Conservation (phyloP, 495 filamentous ascomycete genomes). For the Aspergillus bertholletiae region DNA sequence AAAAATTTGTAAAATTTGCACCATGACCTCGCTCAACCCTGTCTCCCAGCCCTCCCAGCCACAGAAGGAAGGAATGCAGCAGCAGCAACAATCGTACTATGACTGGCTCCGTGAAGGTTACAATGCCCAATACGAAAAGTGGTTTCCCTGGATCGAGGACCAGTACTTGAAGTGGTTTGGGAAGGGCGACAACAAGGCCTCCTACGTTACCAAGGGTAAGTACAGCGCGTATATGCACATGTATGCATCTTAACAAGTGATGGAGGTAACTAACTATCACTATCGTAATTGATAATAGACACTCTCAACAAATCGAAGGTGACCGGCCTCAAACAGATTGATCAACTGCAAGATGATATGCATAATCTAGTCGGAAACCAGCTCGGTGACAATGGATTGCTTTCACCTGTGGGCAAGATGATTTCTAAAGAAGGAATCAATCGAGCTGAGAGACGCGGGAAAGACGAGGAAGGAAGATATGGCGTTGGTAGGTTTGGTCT, state of each 20-base stretch:
- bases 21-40: not conserved
- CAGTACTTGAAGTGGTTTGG: constrained; percentile 65
- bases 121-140: constrained; percentile 64
- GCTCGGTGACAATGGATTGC: constrained; percentile 60
- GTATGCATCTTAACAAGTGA: too few species aligned
- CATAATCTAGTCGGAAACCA: constrained; percentile 56
- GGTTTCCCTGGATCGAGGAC: constrained; percentile 76
- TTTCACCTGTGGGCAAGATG: constrained; percentile 56
- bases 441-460: constrained; percentile 57
- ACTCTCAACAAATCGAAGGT: constrained; percentile 62
- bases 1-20: too few species aligned
- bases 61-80: not conserved
- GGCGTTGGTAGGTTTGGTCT: constrained; percentile 2
- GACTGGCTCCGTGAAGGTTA: constrained; percentile 58
- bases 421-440: constrained; percentile 62
- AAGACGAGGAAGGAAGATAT: constrained; percentile 55
- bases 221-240: not conserved
- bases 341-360: constrained; percentile 61
- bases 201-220: constrained; percentile 59
- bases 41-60: not conserved
- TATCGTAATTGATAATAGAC: constrained; percentile 38
- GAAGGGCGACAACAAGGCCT: constrained; percentile 66
- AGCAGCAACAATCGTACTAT: constrained; percentile 31
- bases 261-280: too few species aligned
- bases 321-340: constrained; percentile 57